These are phyloP conservation scores for Scedosporium minutisporum DNA, from an alignment of 2,329 filamentous ascomycete genomes.

Conservation along the genomic window DNA sequence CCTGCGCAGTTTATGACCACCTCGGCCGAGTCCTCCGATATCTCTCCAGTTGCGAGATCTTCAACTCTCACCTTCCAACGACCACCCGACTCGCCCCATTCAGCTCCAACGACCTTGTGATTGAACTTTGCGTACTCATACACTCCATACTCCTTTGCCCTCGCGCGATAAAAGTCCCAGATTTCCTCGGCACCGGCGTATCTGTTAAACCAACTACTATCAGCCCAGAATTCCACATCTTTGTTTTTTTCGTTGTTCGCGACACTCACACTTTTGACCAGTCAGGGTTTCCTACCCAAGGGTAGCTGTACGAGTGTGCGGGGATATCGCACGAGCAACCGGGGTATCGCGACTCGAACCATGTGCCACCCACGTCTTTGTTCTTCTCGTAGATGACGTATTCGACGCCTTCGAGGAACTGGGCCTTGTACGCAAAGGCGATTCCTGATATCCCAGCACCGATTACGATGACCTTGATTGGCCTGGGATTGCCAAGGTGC, in stretches of 20 bases:
- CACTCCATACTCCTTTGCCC: neutral
- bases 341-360: constrained; percentile 11
- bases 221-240: neutral
- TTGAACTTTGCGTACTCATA: neutral
- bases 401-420: constrained; percentile 6
- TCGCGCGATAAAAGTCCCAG: constrained; percentile 3
- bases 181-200: constrained; percentile 4
- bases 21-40: neutral
- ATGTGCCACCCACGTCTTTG: constrained; percentile 10
- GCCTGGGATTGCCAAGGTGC: neutral
- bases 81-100: neutral
- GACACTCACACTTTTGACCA: constrained; percentile 4
- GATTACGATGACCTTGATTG: constrained; percentile 2
- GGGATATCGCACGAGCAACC: constrained; percentile 10
- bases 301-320: constrained; percentile 4
- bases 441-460: constrained; percentile 5
- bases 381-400: constrained; percentile 12
- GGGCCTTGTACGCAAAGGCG: constrained; percentile 4
- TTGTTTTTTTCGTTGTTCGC: too few species aligned
- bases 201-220: neutral
- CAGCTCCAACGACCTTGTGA: constrained; percentile 1
- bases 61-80: constrained; percentile 1
- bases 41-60: neutral
- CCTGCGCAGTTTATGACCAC: constrained; percentile 4
- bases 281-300: constrained; percentile 3